Percentiles rank a stretch among this genome's conserved stretches.
phyloP scores from a whole-genome alignment of 2,329 filamentous ascomycete genomes.

The Botrytis cinerea region DNA sequence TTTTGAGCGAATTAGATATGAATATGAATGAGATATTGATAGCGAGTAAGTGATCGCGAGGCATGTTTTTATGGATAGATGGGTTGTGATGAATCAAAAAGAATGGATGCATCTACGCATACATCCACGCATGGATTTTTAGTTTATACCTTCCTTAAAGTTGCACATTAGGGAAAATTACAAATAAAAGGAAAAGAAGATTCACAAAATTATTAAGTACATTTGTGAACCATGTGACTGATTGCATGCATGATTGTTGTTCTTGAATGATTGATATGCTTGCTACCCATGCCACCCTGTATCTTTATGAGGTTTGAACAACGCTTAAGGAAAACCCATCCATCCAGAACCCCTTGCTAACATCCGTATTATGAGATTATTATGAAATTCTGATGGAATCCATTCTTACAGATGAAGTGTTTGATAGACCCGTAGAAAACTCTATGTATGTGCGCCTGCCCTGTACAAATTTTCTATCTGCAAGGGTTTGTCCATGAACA shows the following conservation, averaged over 20 bases:
- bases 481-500: neutral
- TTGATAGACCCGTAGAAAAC: neutral
- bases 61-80: constrained; percentile 2
- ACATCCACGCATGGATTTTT: neutral
- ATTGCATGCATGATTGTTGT: neutral
- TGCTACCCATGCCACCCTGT: neutral
- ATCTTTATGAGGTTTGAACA: neutral
- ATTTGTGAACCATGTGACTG: neutral
- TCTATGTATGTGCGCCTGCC: constrained; percentile 6
- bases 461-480: neutral
- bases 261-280: neutral
- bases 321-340: neutral
- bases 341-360: neutral
- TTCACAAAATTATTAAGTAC: neutral
- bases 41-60: neutral
- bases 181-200: neutral
- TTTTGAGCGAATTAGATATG: neutral
- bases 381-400: neutral
- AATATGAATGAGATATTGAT: constrained; percentile 11
- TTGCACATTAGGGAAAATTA: neutral
- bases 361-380: neutral
- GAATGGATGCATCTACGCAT: neutral
- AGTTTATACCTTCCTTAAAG: constrained; percentile 1
- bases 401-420: neutral
- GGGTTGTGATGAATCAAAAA: neutral